Evolutionary conservation across 768 basidiomycete genomes (phyloP), one percentile per base, ranked within the genome.

Genomic region (Saitozyma podzolica): DNA sequence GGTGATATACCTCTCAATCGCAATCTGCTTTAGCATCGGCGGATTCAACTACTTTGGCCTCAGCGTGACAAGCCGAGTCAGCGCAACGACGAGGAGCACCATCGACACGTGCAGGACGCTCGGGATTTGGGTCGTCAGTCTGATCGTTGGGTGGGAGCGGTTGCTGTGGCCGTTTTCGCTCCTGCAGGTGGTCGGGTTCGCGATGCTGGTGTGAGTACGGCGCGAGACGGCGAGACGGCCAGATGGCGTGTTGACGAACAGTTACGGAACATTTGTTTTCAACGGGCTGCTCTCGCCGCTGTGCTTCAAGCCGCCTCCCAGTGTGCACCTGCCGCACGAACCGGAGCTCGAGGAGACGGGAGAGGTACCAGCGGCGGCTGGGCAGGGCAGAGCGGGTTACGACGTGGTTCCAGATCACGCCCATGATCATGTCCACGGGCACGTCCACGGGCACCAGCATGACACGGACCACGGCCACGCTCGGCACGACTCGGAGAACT

Each of bases 61-160:
- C 55, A 91, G 90, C 76, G 91, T 96, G 62, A 95, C 93, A n/a
- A 84, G 87, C 65, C 88, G 91, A 75, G 90, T 97, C 62, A 92
- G 89, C 77, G 94, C 95, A 41, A 96, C 93, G 1, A 91, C 91
- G 16, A 86, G 95, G 64, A 76, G 68, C 58, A 83, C 96, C 61
- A 90, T 92, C 43, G 96, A 99, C 79, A 94, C 93, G 7, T 96
- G 92, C 81, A 85, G 96, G 70, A 98, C 96, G 0, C 83, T 98
- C 57, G 85, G 86, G n/a, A 98, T 99, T 76, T 99, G 96, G 96
- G 59, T 74, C 9, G 82, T 99, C 72, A 92, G 90, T 74, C 83
- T 96, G 56, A 87, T 84, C 0, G 81, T 96, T 29, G 92, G 94
- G 5, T 97, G 94, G 94, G 94, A 97, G 80, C 84, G 82, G 62